Percentiles rank a stretch among this genome's conserved stretches.
phyloP scores from a whole-genome alignment of 331 rosid genomes.

The Malus hybrid region DNA sequence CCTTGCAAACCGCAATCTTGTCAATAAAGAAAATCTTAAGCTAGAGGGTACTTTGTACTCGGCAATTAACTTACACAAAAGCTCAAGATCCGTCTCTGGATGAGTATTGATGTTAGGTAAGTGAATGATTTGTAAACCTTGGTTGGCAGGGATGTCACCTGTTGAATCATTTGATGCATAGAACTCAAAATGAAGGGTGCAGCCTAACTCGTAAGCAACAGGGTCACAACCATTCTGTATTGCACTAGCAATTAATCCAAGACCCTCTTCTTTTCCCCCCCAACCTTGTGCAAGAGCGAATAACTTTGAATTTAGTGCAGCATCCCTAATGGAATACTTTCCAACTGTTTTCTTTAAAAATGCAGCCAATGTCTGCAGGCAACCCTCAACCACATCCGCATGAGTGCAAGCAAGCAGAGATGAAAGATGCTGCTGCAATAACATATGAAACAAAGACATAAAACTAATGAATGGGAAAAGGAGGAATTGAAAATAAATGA shows the following conservation, averaged over 20 bases:
- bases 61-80: slow-evolving; percentile 60
- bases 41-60: slow-evolving; percentile 75
- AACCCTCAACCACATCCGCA: slow-evolving; percentile 91
- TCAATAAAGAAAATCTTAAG: slow-evolving; percentile 82
- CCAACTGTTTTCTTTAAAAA: slow-evolving; percentile 90
- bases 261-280: slow-evolving; percentile 99
- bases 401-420: slow-evolving; percentile 91
- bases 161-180: slow-evolving; percentile 61
- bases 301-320: slow-evolving; percentile 76
- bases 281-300: slow-evolving; percentile 95
- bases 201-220: slow-evolving; percentile 64
- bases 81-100: slow-evolving; percentile 74
- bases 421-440: slow-evolving; percentile 94
- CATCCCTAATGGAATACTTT: slow-evolving; percentile 70
- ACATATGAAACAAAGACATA: slow-evolving; percentile 16
- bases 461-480: slow-evolving; percentile 4
- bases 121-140: slow-evolving; percentile 82
- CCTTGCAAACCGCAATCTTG: slow-evolving; percentile 88
- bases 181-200: slow-evolving; percentile 94
- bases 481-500: not conserved
- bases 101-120: slow-evolving; percentile 46
- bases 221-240: slow-evolving; percentile 55
- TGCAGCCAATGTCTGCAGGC: slow-evolving; percentile 82
- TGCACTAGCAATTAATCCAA: slow-evolving; percentile 85
- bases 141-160: slow-evolving; percentile 29